Percentiles rank a stretch among this genome's conserved stretches.
These are phyloP conservation scores for Naematelia aurantialba DNA, from an alignment of 768 basidiomycete genomes.

Conservation along the genomic window DNA sequence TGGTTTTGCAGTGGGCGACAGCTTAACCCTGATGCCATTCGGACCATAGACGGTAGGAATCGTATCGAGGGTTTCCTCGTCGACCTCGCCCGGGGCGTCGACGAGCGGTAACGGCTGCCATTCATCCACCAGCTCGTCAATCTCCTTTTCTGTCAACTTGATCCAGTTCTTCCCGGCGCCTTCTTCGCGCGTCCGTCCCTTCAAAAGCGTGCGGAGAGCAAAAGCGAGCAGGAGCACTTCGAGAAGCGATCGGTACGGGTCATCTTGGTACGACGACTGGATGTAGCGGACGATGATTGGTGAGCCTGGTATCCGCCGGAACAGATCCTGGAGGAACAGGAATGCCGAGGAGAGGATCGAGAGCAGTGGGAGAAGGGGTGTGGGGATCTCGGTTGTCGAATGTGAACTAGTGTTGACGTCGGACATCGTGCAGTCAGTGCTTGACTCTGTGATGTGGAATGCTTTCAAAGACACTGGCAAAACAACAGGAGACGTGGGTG, in stretches of 20 bases:
- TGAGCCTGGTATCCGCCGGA: slow-evolving; percentile 54
- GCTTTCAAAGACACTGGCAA: not conserved
- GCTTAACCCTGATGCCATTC: slow-evolving; percentile 76
- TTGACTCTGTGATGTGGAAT: no score
- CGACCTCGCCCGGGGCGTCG: slow-evolving; percentile 59
- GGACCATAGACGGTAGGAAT: slow-evolving; percentile 76
- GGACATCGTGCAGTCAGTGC: not conserved
- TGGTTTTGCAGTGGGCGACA: slow-evolving; percentile 53
- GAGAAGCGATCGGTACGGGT: slow-evolving; percentile 84
- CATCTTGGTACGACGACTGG: slow-evolving; percentile 83
- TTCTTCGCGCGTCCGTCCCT: slow-evolving; percentile 82
- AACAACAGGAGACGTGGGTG: not conserved
- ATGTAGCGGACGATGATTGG: slow-evolving; percentile 69
- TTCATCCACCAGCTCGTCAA: slow-evolving; percentile 92
- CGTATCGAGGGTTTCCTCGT: slow-evolving; percentile 66
- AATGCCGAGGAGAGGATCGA: slow-evolving; percentile 64
- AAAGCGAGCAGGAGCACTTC: slow-evolving; percentile 85
- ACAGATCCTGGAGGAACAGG: slow-evolving; percentile 61
- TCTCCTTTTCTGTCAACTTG: slow-evolving; percentile 90
- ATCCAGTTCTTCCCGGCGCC: slow-evolving; percentile 82
- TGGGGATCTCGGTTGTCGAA: slow-evolving; percentile 31
- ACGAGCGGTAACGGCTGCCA: slow-evolving; percentile 85
- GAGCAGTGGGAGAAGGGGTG: slow-evolving; percentile 56
- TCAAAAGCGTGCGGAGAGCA: slow-evolving; percentile 82
- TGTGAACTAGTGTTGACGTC: not conserved